phyloP scores from a whole-genome alignment of 164 flowering plant genomes.

The Platanus orientalis region DNA sequence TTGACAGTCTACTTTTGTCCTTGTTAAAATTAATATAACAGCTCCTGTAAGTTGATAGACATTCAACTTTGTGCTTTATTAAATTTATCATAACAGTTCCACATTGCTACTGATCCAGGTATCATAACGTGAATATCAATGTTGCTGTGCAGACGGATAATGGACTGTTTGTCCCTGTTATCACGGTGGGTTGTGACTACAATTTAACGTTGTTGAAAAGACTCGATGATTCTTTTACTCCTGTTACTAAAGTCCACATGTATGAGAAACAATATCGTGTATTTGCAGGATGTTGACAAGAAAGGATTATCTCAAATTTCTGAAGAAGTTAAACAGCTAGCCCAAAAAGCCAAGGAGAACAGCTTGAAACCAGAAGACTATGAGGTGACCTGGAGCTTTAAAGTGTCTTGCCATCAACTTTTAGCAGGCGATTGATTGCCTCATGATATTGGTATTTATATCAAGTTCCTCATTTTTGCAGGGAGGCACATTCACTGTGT shows the following conservation, averaged over 20 bases:
- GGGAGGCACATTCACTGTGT: conserved; percentile 96
- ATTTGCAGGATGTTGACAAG: conserved; percentile 89
- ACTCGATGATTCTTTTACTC: background rate
- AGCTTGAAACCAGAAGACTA: conserved; percentile 90
- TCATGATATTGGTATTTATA: background rate
- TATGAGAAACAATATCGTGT: conserved; percentile 1
- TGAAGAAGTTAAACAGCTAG: conserved; percentile 78
- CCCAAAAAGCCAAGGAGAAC: conserved; percentile 86
- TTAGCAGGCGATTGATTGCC: background rate
- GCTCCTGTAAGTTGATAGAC: background rate
- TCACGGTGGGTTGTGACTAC: conserved; percentile 49
- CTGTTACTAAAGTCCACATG: background rate
- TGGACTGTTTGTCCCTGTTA: conserved; percentile 86
- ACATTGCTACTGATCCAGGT: conserved; percentile 39
- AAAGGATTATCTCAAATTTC: conserved; percentile 80
- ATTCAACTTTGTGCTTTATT: background rate
- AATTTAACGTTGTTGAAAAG: background rate
- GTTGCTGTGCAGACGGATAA: conserved; percentile 96
- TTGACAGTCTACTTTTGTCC: no score
- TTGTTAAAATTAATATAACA: no score
- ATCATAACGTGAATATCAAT: conserved; percentile 70
- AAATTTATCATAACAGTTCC: background rate
- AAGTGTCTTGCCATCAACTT: background rate
- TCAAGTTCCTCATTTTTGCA: conserved; percentile 27
- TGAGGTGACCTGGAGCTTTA: conserved; percentile 49